Base-by-base conservation (phyloP, 768 basidiomycete genomes). In the Collybia sordida region DNA sequence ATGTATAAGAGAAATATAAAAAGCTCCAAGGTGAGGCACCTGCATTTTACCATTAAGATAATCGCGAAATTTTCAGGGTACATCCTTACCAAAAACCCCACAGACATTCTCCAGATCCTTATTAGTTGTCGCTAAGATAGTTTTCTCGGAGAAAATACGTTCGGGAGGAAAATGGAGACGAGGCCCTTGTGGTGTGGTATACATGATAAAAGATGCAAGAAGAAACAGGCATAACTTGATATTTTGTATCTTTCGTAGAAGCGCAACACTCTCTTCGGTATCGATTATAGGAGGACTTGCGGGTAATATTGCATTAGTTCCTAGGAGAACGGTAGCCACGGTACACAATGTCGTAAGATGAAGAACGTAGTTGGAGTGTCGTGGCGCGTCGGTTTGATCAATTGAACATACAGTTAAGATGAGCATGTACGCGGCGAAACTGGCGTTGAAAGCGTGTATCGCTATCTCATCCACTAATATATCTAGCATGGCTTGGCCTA, bases 1-100 rank as follows among this genome's bases (percentile, higher is more conserved):
- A 94, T 31, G 88, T 91, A 64, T 93, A 94, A 14, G 83, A 83
- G 67, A 97, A 97, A n/a, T 93, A 68, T 4, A 97, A 66, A 44
- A 72, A 69, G 49, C 79, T 80, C 74, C 78, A 81, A 0, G 78
- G 70, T 4, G 84, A 85, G 19, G 82, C 75, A 49, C 75, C 85
- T 77, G 59, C 50, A 28, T 50, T 25, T 6, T 48, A 27, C 23
- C 9, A 43, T 22, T 36, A 36, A 11, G 21, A 1, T 18, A 6
- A n/a, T 31, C n/a, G n/a, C n/a, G n/a, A 11, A 18, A 17, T 4
- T 18, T 36, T 17, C 3, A 4, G 4, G 34, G 19, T 14, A 35
- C 17, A 21, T 39, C 62, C 69, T 3, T 63, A 79, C 82, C 73
- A 27, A 75, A 71, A 19, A 81, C 61, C 0, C 87, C 88, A 42